Evolutionary conservation across 2,329 filamentous ascomycete species (phyloP).

Genomic region (Thermothelomyces thermophilus): DNA sequence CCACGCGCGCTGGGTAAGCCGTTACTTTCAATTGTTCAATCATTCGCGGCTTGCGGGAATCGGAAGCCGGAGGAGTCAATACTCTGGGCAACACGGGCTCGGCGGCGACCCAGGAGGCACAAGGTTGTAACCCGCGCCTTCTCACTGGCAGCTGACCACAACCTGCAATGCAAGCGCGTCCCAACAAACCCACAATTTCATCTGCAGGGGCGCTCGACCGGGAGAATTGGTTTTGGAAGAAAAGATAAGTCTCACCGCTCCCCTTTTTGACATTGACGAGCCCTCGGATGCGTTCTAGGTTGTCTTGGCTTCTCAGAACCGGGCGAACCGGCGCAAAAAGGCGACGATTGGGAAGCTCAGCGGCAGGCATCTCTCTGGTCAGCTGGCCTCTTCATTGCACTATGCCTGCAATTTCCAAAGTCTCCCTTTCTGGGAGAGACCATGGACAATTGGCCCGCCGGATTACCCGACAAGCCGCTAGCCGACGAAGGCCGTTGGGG

Average conservation of each 20-base stretch:
- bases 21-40: constrained; percentile 7
- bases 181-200: constrained; percentile 18
- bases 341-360: not conserved
- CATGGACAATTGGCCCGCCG: not conserved
- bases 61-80: constrained; percentile 14
- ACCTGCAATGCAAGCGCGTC: constrained; percentile 16
- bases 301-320: not conserved
- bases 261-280: constrained; percentile 12
- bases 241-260: constrained; percentile 26
- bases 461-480: constrained; percentile 1
- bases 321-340: not conserved
- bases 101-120: constrained; percentile 15
- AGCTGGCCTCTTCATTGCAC: not conserved
- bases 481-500: not conserved
- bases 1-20: not conserved
- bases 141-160: constrained; percentile 1
- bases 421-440: not conserved
- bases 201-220: constrained; percentile 22
- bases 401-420: not conserved
- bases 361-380: not conserved
- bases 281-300: not conserved
- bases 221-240: constrained; percentile 23
- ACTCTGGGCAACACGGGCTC: constrained; percentile 6
- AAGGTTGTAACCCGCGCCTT: constrained; percentile 5
- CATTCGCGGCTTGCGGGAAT: constrained; percentile 5